Percentiles rank a stretch among this genome's conserved stretches.
Evolutionary conservation across 2,329 filamentous ascomycete genomes (phyloP).

Genomic region (Chrysosporium queenslandicum): DNA sequence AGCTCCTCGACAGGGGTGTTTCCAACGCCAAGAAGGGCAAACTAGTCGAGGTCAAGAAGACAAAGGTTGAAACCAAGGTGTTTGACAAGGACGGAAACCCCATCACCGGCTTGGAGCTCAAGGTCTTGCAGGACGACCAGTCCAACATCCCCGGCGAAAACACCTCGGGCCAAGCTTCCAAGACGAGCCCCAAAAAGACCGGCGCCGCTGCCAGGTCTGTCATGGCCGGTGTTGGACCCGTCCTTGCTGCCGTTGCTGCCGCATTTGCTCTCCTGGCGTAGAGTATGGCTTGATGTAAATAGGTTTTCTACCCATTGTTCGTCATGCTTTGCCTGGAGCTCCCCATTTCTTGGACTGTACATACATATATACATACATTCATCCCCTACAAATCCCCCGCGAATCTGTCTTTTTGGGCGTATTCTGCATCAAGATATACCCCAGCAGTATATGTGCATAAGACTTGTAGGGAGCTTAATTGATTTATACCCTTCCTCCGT

Average conservation of each 20-base stretch:
- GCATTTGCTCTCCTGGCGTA: constrained; percentile 13
- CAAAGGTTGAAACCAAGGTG: constrained; percentile 49
- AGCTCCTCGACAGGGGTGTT: constrained; percentile 69
- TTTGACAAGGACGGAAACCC: constrained; percentile 46
- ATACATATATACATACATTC: no score
- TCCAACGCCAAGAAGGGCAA: constrained; percentile 53
- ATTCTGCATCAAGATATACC: no score
- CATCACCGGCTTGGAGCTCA: constrained; percentile 55
- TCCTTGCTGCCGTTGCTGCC: constrained; percentile 7
- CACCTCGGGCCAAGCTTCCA: constrained; percentile 19
- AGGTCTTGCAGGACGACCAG: constrained; percentile 40
- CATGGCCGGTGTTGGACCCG: constrained; percentile 10
- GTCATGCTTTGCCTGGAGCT: no score
- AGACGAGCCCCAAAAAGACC: constrained; percentile 12
- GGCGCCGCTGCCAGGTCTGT: constrained; percentile 16
- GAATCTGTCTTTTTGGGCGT: no score
- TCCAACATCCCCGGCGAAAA: constrained; percentile 48
- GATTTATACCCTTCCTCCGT: no score
- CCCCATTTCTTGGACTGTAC: no score
- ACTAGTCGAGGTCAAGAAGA: constrained; percentile 51
- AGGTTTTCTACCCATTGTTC: neutral
- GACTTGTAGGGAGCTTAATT: no score
- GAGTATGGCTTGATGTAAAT: neutral
- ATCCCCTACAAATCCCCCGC: no score
- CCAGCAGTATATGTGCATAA: no score